Evolutionary conservation across 306 rosid species (phyloP).

Genomic region (Quercus robur): DNA sequence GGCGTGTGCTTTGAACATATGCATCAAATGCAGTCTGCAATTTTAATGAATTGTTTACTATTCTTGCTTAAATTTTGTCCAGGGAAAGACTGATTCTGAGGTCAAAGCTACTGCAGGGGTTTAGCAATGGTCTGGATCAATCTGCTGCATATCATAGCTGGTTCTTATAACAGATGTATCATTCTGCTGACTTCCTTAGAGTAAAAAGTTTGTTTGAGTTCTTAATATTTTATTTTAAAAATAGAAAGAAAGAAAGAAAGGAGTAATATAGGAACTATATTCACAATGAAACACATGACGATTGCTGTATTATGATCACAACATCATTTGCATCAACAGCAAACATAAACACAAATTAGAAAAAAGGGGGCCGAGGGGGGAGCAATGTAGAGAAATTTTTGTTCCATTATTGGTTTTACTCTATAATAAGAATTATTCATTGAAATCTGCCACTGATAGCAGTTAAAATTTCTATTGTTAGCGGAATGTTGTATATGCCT

Average conservation of each 20-base stretch:
- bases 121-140: constrained; percentile 14
- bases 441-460: background rate
- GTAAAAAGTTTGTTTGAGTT: background rate
- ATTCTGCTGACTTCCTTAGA: background rate
- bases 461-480: too few relatives aligned
- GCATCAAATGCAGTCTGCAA: background rate
- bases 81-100: constrained; percentile 63
- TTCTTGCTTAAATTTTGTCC: constrained; percentile 23
- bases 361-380: background rate
- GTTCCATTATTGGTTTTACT: background rate
- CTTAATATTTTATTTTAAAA: background rate
- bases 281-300: background rate
- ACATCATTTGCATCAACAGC: background rate
- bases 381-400: background rate
- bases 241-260: background rate
- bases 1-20: background rate
- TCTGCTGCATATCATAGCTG: constrained; percentile 1
- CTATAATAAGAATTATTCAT: background rate
- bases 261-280: background rate
- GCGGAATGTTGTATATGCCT: background rate
- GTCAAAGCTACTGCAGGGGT: constrained; percentile 64
- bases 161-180: background rate
- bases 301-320: background rate
- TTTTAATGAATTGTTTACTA: constrained; percentile 8
- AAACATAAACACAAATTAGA: background rate